phyloP scores from a whole-genome alignment of 805 yeast genomes.

The Barnettozyma siamensis region DNA sequence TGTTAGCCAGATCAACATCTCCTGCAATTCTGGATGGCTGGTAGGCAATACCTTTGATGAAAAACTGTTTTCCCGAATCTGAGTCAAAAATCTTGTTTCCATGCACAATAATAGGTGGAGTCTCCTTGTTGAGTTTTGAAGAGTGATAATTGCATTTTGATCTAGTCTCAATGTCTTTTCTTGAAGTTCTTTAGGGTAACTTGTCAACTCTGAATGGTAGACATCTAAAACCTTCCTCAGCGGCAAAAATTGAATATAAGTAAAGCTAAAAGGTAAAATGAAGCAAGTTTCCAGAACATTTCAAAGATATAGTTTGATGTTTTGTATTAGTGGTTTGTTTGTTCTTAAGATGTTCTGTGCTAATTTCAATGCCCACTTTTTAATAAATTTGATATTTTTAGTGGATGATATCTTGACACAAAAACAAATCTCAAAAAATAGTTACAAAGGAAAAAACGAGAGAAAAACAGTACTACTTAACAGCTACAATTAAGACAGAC shows the following conservation, averaged over 20 bases:
- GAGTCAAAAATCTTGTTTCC: slow-evolving; percentile 77
- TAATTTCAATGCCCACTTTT: too few relatives aligned
- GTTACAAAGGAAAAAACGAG: too few relatives aligned
- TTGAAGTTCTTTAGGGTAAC: background rate
- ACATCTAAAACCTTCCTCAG: background rate
- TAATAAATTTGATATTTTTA: too few relatives aligned
- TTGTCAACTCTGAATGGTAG: background rate
- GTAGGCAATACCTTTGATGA: slow-evolving; percentile 82
- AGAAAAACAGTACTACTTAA: too few relatives aligned
- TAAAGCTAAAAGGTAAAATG: background rate
- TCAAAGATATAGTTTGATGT: background rate
- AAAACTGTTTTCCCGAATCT: slow-evolving; percentile 74
- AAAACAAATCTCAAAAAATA: background rate
- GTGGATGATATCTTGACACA: background rate
- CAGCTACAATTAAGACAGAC: background rate
- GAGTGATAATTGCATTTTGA: background rate
- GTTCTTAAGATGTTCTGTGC: too few relatives aligned
- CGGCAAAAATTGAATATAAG: background rate
- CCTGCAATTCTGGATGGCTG: slow-evolving; percentile 52
- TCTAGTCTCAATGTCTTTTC: background rate
- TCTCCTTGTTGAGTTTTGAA: too few relatives aligned
- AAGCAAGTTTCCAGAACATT: background rate
- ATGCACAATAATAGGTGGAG: slow-evolving; percentile 50
- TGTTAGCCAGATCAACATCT: slow-evolving; percentile 25
- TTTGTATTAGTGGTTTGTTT: too few relatives aligned